Conservation (phyloP, 768 basidiomycete species). For the Leccinum uliginosum region DNA sequence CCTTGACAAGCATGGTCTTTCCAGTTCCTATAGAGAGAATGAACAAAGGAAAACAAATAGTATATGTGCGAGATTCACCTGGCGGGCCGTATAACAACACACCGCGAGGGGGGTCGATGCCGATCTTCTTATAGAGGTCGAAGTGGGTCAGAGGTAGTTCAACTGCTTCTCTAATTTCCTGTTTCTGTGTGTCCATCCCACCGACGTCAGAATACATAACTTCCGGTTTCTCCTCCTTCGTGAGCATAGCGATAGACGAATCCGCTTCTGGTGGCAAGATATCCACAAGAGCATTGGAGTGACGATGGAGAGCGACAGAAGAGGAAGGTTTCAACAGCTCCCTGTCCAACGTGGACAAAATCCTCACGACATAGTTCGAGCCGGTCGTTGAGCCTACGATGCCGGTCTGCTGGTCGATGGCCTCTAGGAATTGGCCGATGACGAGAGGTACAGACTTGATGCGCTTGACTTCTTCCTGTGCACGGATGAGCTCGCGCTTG, state of each 20-base stretch:
- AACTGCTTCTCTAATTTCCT: constrained; percentile 97
- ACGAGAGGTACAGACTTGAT: constrained; percentile 98
- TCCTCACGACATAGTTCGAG: constrained; percentile 96
- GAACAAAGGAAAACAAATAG: neutral
- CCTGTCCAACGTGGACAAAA: constrained; percentile 93
- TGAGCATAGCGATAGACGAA: constrained; percentile 93
- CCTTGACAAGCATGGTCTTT: constrained; percentile 99
- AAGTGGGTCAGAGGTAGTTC: constrained; percentile 96
- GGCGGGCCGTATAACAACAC: constrained; percentile 96
- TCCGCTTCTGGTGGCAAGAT: constrained; percentile 98
- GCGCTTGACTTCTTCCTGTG: constrained; percentile 98
- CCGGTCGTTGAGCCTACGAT: constrained; percentile 98
- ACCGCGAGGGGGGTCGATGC: constrained; percentile 97
- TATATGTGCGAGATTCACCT: constrained; percentile 43
- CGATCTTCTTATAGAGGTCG: constrained; percentile 98
- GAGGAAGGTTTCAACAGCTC: constrained; percentile 96
- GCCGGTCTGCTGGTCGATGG: constrained; percentile 95
- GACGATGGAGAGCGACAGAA: constrained; percentile 96
- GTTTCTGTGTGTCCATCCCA: constrained; percentile 96
- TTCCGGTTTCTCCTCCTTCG: constrained; percentile 92
- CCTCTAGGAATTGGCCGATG: constrained; percentile 98
- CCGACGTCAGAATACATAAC: constrained; percentile 93
- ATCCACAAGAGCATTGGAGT: constrained; percentile 97
- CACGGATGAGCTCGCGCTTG: constrained; percentile 95
- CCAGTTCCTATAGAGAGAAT: constrained; percentile 71